Percentiles rank a stretch among this genome's conserved stretches.
Conservation (phyloP, 1,139 yeast genomes). For the Ogataea hybrid region DNA sequence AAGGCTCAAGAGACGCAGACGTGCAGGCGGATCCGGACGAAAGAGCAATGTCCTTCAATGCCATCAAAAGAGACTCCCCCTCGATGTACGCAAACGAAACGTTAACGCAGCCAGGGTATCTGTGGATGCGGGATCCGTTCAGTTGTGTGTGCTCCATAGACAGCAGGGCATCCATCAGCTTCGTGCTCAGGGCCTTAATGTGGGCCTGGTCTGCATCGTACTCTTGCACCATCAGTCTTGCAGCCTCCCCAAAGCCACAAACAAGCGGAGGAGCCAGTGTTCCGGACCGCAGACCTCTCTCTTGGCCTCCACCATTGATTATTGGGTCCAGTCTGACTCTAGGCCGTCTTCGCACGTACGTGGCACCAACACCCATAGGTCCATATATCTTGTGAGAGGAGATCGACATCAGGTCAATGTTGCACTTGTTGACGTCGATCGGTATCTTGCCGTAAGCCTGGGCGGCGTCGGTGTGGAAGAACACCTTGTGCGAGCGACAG, state of each 20-base stretch:
- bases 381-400: conserved; percentile 97
- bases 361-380: conserved; percentile 97
- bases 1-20: conserved; percentile 96
- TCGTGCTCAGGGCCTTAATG: conserved; percentile 66
- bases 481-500: conserved; percentile 83
- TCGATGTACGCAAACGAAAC: conserved; percentile 96
- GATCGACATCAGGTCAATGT: conserved; percentile 88
- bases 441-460: conserved; percentile 96
- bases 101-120: conserved; percentile 93
- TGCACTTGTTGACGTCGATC: conserved; percentile 88
- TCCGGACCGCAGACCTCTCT: conserved; percentile 96
- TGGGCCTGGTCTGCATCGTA: conserved; percentile 71
- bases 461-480: conserved; percentile 98
- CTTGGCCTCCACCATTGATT: conserved; percentile 98
- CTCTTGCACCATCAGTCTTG: conserved; percentile 75
- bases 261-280: conserved; percentile 95
- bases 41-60: conserved; percentile 92
- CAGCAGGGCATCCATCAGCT: conserved; percentile 69
- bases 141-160: conserved; percentile 84
- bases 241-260: conserved; percentile 97
- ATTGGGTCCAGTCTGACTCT: conserved; percentile 95
- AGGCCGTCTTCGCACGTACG: conserved; percentile 95
- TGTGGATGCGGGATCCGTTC: conserved; percentile 74
- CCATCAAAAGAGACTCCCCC: conserved; percentile 97
- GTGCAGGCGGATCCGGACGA: conserved; percentile 99